Conservation (phyloP, 495 filamentous ascomycete species). For the Amorphotheca resinae region DNA sequence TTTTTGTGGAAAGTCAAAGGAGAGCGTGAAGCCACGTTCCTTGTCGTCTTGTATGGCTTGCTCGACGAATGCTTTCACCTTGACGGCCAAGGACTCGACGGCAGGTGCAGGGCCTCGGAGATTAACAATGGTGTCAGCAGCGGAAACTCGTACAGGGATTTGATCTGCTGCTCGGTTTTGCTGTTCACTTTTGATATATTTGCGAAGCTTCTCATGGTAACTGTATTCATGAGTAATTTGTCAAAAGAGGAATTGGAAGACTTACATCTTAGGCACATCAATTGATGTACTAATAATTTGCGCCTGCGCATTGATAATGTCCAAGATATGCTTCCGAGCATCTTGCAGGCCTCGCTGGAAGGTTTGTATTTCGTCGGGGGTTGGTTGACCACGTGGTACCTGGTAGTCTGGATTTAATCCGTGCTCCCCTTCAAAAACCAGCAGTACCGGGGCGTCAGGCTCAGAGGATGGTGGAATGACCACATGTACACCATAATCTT, state of each 20-base stretch:
- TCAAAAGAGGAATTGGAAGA: slow-evolving; percentile 16
- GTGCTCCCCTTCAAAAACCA: slow-evolving; percentile 69
- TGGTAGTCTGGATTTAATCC: slow-evolving; percentile 46
- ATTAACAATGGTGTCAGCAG: slow-evolving; percentile 42
- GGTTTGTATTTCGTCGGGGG: slow-evolving; percentile 42
- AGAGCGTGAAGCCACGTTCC: slow-evolving; percentile 70
- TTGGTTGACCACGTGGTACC: slow-evolving; percentile 45
- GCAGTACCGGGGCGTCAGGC: slow-evolving; percentile 50
- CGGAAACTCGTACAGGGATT: slow-evolving; percentile 60
- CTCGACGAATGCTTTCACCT: slow-evolving; percentile 63
- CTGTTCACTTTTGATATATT: slow-evolving; percentile 68
- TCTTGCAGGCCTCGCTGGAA: slow-evolving; percentile 61
- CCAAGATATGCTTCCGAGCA: slow-evolving; percentile 57
- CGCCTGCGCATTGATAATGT: slow-evolving; percentile 57
- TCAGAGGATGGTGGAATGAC: slow-evolving; percentile 51
- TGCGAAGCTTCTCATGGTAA: slow-evolving; percentile 61
- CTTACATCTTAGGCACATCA: slow-evolving; percentile 55
- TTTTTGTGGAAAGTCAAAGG: slow-evolving; percentile 89
- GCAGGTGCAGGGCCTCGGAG: slow-evolving; percentile 63
- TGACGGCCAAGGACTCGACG: slow-evolving; percentile 57
- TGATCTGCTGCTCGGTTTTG: slow-evolving; percentile 46
- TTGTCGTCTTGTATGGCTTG: slow-evolving; percentile 78
- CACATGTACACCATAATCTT: slow-evolving; percentile 67
- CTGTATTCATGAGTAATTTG: slow-evolving; percentile 14
- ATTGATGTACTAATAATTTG: slow-evolving; percentile 52